A percentile compares a stretch with the other conserved stretches of the same genome.
Conservation (phyloP, 1,284 basidiomycete genomes). For the Prillingera fragicola region DNA sequence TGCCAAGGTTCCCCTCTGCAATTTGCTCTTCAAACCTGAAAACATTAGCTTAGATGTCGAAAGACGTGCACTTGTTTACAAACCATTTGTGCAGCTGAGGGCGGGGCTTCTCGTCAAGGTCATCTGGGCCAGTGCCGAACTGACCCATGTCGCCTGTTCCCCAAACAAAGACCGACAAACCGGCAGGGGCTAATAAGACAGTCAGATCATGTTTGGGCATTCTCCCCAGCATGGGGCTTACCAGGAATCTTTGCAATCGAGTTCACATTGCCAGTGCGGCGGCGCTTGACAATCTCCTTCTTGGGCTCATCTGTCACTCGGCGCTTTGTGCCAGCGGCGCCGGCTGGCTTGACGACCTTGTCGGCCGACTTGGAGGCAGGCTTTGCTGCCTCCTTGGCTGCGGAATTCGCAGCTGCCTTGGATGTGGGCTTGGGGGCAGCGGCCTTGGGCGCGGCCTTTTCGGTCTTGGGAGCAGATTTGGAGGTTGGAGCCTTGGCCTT, state of each 20-base stretch:
- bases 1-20: slow-evolving; percentile 46
- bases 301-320: neutral
- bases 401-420: slow-evolving; percentile 7
- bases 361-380: neutral
- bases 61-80: slow-evolving; percentile 13
- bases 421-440: slow-evolving; percentile 2
- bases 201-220: neutral
- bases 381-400: slow-evolving; percentile 3
- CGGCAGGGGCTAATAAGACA: slow-evolving; percentile 2
- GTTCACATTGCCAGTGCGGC: slow-evolving; percentile 22
- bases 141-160: slow-evolving; percentile 81
- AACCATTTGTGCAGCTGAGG: slow-evolving; percentile 59
- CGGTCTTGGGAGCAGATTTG: slow-evolving; percentile 5
- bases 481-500: neutral
- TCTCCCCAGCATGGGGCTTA: slow-evolving; percentile 9
- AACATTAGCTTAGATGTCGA: neutral
- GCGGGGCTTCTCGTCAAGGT: slow-evolving; percentile 62
- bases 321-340: neutral
- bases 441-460: slow-evolving; percentile 5
- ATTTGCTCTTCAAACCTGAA: slow-evolving; percentile 45
- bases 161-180: slow-evolving; percentile 62
- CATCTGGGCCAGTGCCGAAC: slow-evolving; percentile 69
- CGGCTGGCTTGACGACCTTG: neutral
- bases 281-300: slow-evolving; percentile 7
- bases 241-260: slow-evolving; percentile 29